Base-by-base conservation (phyloP, 192 early-diverging fungal genomes). In the Rhizophagus prolifer region DNA sequence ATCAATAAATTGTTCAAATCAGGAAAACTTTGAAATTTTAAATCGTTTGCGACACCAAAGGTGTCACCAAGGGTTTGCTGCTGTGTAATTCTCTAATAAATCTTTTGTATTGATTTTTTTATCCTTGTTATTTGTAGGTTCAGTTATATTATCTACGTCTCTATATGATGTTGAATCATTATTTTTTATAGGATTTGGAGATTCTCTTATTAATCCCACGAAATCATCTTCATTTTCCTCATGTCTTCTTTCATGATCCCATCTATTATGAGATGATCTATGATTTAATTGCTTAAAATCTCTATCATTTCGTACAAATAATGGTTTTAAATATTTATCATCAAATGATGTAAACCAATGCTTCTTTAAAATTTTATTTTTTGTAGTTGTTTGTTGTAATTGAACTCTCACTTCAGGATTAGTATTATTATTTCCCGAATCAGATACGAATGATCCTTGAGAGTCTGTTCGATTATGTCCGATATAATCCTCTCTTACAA, bases 311-410 rank as follows among this genome's bases (percentile, higher is more conserved):
- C 83, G 74, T 9, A 91, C 91, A 78, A 95, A 93, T 62, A 95
- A 81, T n/a, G 94, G 94, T 76, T 94, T 94, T 4, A 95, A 80
- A 80, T 87, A 94, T 74, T 85, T 85, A 68, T 92, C 87, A 82
- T 94, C 94, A 85, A 95, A 95, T 16, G 88, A 89, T 26, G 94
- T 85, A 82, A 95, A 95, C 94, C 94, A 95, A 76, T 95, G 93
- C 3, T 87, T 80, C 41, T 85, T 85, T 10, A 75, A 70, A 3
- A 77, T 74, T 0, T 76, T 14, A 26, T 76, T 75, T 13, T 6
- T n/a, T 14, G n/a, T 14, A 0, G 59, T 36, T 19, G 79, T 80
- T n/a, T 77, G 73, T 44, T 74, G 75, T 25, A 76, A 82, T 58
- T 77, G 41, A 44, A 44, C 10, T 2, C 9, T 44, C 41, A 44